A percentile compares a stretch with the other conserved stretches of the same genome.
These are phyloP conservation scores for Solidago caesia DNA, from an alignment of 129 eudicot genomes.

Conservation along the genomic window DNA sequence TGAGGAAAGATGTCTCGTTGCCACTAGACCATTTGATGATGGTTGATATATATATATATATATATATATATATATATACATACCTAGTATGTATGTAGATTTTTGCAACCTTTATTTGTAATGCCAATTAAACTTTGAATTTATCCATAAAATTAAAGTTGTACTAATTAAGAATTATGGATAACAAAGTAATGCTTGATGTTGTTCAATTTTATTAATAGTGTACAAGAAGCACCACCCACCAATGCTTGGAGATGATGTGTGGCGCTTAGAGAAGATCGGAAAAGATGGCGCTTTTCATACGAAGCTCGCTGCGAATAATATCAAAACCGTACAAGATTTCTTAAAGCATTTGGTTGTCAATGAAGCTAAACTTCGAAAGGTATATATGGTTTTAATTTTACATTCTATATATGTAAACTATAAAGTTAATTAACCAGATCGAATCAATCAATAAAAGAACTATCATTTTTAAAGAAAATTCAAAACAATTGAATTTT, in stretches of 20 bases:
- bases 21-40: too few species aligned
- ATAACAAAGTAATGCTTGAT: constrained; percentile 4
- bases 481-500: too few species aligned
- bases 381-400: constrained; percentile 36
- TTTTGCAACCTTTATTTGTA: too few species aligned
- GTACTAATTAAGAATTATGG: background rate
- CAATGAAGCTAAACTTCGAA: constrained; percentile 43
- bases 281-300: constrained; percentile 85
- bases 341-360: constrained; percentile 51
- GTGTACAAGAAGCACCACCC: constrained; percentile 95
- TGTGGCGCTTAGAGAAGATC: constrained; percentile 92
- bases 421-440: background rate
- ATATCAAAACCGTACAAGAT: constrained; percentile 60
- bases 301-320: constrained; percentile 40
- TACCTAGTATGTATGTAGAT: too few species aligned
- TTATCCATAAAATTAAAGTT: background rate
- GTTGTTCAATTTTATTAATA: constrained; percentile 13
- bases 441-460: too few species aligned
- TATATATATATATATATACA: too few species aligned
- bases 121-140: background rate
- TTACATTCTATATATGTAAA: background rate
- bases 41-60: too few species aligned
- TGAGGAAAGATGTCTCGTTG: too few species aligned
- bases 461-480: too few species aligned
- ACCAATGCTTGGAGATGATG: constrained; percentile 69